These are phyloP conservation scores for Citrus sinensis DNA, from an alignment of 345 rosid species.

Conservation along the genomic window DVS_A1.0 CM039163.1:51936001-51936500, in stretches of 20 bases:
- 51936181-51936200: neutral
- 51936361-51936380: neutral
- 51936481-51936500: conserved; percentile 69
- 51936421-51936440: conserved; percentile 21
- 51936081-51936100: neutral
- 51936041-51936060: too few relatives aligned
- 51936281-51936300: neutral
- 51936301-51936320: neutral
- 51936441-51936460: conserved; percentile 95
- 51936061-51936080: neutral
- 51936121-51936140: neutral
- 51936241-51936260: neutral
- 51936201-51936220: neutral
- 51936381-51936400: neutral
- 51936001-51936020: conserved; percentile 68
- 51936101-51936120: neutral
- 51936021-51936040: neutral
- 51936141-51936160: neutral
- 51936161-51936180: neutral
- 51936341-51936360: neutral
- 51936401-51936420: neutral
- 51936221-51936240: neutral
- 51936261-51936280: neutral
- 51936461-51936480: conserved; percentile 48
- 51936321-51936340: neutral